Evolutionary conservation across 2,329 filamentous ascomycete species (phyloP).

Genomic region (Fusarium nanum): DNA sequence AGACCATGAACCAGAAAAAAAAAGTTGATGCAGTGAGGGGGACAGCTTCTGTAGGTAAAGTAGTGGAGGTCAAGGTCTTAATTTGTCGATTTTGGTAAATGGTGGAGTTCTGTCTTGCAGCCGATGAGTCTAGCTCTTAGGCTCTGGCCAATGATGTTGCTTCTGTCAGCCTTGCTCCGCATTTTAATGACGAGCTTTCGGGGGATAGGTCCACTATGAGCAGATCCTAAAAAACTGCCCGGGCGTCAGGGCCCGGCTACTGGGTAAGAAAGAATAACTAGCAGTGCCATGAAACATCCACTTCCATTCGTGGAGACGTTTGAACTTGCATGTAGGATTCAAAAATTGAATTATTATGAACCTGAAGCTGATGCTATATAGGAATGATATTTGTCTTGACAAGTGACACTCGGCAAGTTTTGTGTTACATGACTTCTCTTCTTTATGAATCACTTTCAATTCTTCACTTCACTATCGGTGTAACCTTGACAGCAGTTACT

Average conservation of each 20-base stretch:
- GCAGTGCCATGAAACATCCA: neutral
- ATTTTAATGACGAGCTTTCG: slow-evolving; percentile 2
- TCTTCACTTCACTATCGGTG: neutral
- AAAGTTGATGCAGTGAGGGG: slow-evolving; percentile 8
- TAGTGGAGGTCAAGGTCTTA: neutral
- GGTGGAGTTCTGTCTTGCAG: neutral
- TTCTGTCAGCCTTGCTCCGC: neutral
- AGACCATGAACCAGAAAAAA: neutral
- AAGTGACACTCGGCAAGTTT: too few species aligned
- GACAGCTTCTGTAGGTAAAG: neutral
- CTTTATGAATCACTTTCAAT: neutral
- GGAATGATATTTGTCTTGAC: neutral
- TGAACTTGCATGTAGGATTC: neutral
- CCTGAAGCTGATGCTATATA: neutral
- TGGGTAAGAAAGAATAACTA: neutral
- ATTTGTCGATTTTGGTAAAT: neutral
- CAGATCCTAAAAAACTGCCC: neutral
- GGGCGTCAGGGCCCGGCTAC: neutral
- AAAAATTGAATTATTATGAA: neutral
- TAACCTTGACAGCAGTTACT: neutral
- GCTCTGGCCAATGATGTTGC: neutral
- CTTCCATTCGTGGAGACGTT: neutral
- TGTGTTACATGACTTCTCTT: neutral
- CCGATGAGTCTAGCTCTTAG: neutral
- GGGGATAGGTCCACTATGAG: neutral